These are phyloP conservation scores for Phytophthora sp. DNA, from an alignment of 352 stramenopile genomes.

Conservation along the genomic window DNA sequence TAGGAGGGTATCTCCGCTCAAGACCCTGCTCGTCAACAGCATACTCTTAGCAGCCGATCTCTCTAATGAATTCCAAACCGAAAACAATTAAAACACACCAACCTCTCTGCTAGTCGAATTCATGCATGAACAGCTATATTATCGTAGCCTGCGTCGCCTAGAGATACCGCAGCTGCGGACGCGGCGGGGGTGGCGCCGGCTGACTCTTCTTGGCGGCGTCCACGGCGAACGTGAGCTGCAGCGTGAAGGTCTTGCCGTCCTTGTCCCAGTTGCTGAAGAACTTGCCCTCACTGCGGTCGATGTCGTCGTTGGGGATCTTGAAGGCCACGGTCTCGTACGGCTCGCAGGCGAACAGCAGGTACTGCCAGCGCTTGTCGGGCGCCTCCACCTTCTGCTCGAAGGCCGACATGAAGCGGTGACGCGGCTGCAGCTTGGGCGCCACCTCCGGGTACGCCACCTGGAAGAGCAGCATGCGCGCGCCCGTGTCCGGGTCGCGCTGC, in stretches of 20 bases:
- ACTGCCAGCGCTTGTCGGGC: conserved; percentile 95
- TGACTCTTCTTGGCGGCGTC: conserved; percentile 36
- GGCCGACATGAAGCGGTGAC: conserved; percentile 99
- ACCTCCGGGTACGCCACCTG: conserved; percentile 98
- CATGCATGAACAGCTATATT: too few relatives aligned
- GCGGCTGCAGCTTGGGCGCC: conserved; percentile 92
- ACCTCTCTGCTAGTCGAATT: too few relatives aligned
- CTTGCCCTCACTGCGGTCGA: conserved; percentile 95
- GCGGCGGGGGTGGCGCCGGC: conserved; percentile 62
- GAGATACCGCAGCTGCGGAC: conserved; percentile 53
- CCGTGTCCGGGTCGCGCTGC: conserved; percentile 84
- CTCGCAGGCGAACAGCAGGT: conserved; percentile 98
- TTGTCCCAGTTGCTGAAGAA: conserved; percentile 99
- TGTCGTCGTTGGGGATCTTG: conserved; percentile 97
- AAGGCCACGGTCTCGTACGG: conserved; percentile 99
- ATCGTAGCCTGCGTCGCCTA: too few relatives aligned
- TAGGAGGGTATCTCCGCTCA: conserved; percentile 8
- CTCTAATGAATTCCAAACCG: conserved; percentile 12
- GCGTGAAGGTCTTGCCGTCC: conserved; percentile 95
- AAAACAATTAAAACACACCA: too few relatives aligned
- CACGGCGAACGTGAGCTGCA: conserved; percentile 80
- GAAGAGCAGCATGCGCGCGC: conserved; percentile 91
- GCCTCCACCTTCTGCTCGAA: conserved; percentile 99
- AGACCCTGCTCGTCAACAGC: conserved; percentile 7
- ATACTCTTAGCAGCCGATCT: conserved; percentile 6